A percentile compares a stretch with the other conserved stretches of the same genome.
These are phyloP conservation scores for Wickerhamomyces mucosus DNA, from an alignment of 805 yeast genomes.

Conservation along the genomic window DNA sequence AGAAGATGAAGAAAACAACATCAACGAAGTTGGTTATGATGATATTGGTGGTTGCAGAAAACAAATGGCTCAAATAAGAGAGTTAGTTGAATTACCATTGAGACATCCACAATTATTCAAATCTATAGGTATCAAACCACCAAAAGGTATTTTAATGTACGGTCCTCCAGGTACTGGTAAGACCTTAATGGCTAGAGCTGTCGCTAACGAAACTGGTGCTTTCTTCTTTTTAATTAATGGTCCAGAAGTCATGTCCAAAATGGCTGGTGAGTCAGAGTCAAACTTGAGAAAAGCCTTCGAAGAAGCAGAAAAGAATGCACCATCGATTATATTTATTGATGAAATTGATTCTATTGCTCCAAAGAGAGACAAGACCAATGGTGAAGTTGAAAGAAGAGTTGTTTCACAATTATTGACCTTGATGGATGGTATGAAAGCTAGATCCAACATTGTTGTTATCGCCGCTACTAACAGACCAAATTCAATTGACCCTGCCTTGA, in stretches of 20 bases:
- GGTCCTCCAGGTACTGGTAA: slow-evolving; percentile 99
- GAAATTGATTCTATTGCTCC: slow-evolving; percentile 99
- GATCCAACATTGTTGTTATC: slow-evolving; percentile 94
- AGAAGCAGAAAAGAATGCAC: slow-evolving; percentile 98
- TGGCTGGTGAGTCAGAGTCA: slow-evolving; percentile 99
- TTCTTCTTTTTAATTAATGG: slow-evolving; percentile 97
- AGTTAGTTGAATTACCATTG: slow-evolving; percentile 93
- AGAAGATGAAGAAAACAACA: slow-evolving; percentile 94
- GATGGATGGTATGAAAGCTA: slow-evolving; percentile 99
- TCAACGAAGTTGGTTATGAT: slow-evolving; percentile 96
- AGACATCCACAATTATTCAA: slow-evolving; percentile 98
- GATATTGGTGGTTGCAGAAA: slow-evolving; percentile 99
- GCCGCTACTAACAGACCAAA: slow-evolving; percentile 90
- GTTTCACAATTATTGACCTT: slow-evolving; percentile 94
- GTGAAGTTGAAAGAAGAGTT: slow-evolving; percentile 99
- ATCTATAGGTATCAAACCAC: slow-evolving; percentile 97
- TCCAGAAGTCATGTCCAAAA: slow-evolving; percentile 98
- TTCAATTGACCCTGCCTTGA: slow-evolving; percentile 66
- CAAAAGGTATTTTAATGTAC: slow-evolving; percentile 94
- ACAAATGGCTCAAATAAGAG: slow-evolving; percentile 99
- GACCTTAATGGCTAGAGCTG: slow-evolving; percentile 99
- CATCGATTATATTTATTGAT: slow-evolving; percentile 94
- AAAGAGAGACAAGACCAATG: slow-evolving; percentile 98
- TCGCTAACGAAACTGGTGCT: slow-evolving; percentile 98
- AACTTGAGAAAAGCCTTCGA: slow-evolving; percentile 96